A percentile compares a stretch with the other conserved stretches of the same genome.
These are phyloP conservation scores for Hawksworthiomyces lignivorus DNA, from an alignment of 2,329 filamentous ascomycete species.

Conservation along the genomic window DNA sequence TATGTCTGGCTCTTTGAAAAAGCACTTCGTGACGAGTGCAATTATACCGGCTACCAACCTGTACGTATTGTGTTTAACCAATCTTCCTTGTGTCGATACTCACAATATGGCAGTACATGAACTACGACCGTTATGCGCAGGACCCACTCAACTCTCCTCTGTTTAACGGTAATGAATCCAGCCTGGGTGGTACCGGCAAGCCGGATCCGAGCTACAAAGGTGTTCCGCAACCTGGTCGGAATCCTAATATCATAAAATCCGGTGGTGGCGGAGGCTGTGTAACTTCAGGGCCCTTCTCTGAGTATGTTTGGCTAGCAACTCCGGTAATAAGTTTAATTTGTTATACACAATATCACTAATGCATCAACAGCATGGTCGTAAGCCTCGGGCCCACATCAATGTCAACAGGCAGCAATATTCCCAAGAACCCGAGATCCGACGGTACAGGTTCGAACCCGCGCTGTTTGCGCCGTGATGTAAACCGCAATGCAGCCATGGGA, in stretches of 20 bases:
- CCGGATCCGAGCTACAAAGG: conserved; percentile 19
- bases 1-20: conserved; percentile 25
- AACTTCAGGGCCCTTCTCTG: conserved; percentile 37
- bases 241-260: conserved; percentile 32
- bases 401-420: conserved; percentile 20
- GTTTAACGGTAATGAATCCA: conserved; percentile 46
- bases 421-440: conserved; percentile 26
- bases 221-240: conserved; percentile 22
- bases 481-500: conserved; percentile 17
- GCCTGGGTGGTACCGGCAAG: conserved; percentile 40
- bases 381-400: conserved; percentile 30
- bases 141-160: conserved; percentile 42
- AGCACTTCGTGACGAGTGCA: conserved; percentile 27
- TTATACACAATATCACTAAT: conserved; percentile 8
- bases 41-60: conserved; percentile 26
- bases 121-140: conserved; percentile 42
- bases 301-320: conserved; percentile 19
- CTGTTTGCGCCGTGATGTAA: conserved; percentile 32
- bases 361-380: conserved; percentile 30
- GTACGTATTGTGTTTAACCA: conserved; percentile 8
- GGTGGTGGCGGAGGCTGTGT: conserved; percentile 50
- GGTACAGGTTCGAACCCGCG: conserved; percentile 34
- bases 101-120: conserved; percentile 32
- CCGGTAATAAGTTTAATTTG: neutral
- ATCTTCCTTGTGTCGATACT: no score